Base-by-base conservation (phyloP, 257 asterid genomes). In the Gentiana straminea region DNA sequence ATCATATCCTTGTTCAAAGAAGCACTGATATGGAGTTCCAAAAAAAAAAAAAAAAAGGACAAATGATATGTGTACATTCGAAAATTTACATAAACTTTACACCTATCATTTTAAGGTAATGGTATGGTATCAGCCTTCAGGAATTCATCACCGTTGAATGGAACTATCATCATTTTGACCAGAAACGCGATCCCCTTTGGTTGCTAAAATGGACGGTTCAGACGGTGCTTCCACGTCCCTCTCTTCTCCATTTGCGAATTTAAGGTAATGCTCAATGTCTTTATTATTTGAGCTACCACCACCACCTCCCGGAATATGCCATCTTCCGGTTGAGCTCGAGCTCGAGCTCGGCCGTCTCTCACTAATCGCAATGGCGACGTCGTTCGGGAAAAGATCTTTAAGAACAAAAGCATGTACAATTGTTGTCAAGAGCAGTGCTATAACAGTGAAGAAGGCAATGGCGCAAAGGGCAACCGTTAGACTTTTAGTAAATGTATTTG, bases 381-480 rank as follows among this genome's bases (percentile, higher is more conserved):
- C 95, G 49, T 89, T 89, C 0, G 97, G 97, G 38, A 89, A 83
- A n/a, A 89, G 78, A 64, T 89, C 84, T 0, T 73, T 37, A 3
- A 75, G 82, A n/a, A 89, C 78, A 35, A 86, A 77, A 2, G 86
- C 95, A 33, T 80, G 93, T 67, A 89, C 57, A 24, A 86, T 69
- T 1, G 95, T 89, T 0, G 75, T 75, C 58, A 89, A 77, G 0
- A 89, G 81, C 73, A 86, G 35, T 9, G 63, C 76, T 2, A 74
- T 54, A 11, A 86, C 95, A 8, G 80, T 73, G 35, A 89, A 67
- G 7, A 94, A 83, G 8, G 97, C 77, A 0, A 70, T 44, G 3
- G 56, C 5, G 32, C 92, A 86, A 3, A 89, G 89, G 43, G 57
- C 1, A 2, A 81, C 71, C 0, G 82, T 55, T 59, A 86, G 34